Evolutionary conservation across 805 yeast genomes (phyloP).

Genomic region (Zygosaccharomyces lentus): DNA sequence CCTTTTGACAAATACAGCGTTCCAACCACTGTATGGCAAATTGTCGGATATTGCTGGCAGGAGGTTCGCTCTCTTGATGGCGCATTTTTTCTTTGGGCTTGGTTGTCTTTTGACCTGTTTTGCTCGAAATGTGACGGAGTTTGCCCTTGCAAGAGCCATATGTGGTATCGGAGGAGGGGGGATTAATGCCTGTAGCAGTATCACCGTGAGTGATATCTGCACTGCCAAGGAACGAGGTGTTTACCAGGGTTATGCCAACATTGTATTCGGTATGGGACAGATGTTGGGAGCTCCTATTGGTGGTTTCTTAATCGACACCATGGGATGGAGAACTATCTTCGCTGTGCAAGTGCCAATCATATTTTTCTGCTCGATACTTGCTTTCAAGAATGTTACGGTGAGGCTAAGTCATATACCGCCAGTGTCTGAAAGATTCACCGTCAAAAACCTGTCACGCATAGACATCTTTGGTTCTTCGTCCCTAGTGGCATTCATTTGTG

Average conservation of each 20-base stretch:
- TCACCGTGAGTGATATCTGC: conserved; percentile 71
- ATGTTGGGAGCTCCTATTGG: conserved; percentile 64
- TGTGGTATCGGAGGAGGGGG: conserved; percentile 95
- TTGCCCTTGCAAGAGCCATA: conserved; percentile 57
- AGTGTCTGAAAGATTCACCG: conserved; percentile 40
- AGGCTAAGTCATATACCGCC: conserved; percentile 50
- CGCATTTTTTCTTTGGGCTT: conserved; percentile 41
- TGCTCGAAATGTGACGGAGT: conserved; percentile 31
- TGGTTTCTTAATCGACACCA: conserved; percentile 52
- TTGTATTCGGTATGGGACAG: conserved; percentile 72
- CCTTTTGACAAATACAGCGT: conserved; percentile 58
- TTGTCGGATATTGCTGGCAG: conserved; percentile 55
- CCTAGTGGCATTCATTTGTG: conserved; percentile 51
- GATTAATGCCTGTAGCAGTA: conserved; percentile 66
- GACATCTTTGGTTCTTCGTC: conserved; percentile 65
- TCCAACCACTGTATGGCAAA: conserved; percentile 64
- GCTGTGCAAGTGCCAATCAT: conserved; percentile 46
- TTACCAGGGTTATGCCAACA: conserved; percentile 78
- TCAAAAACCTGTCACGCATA: conserved; percentile 50
- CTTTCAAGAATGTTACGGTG: conserved; percentile 37
- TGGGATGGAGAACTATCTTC: conserved; percentile 65
- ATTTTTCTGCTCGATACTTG: conserved; percentile 38
- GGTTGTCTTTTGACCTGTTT: conserved; percentile 45
- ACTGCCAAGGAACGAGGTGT: conserved; percentile 73
- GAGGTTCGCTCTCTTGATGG: conserved; percentile 39